A percentile compares a stretch with the other conserved stretches of the same genome.
phyloP scores from a whole-genome alignment of 805 yeast species.

The Schwanniomyces occidentalis region DNA sequence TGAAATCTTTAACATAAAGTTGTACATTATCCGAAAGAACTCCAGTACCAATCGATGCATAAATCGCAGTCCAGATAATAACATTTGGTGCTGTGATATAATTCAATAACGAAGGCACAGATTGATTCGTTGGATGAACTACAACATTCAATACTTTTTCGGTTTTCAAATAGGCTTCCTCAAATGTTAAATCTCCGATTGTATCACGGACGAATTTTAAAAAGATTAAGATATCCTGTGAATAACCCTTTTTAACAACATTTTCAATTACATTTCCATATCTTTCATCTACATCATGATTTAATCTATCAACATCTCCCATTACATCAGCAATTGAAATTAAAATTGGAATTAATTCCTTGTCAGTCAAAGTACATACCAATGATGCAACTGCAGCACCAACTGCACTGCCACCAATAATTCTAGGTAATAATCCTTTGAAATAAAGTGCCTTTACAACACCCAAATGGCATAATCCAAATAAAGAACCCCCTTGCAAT shows the following conservation, averaged over 20 bases:
- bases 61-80: constrained; percentile 84
- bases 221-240: constrained; percentile 80
- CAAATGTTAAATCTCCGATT: constrained; percentile 85
- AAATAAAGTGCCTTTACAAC: constrained; percentile 81
- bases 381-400: constrained; percentile 92
- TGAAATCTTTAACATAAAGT: constrained; percentile 60
- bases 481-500: constrained; percentile 91
- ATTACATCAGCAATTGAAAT: constrained; percentile 40
- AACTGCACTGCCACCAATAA: constrained; percentile 88
- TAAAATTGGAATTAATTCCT: constrained; percentile 55
- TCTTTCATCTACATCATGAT: constrained; percentile 57
- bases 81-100: constrained; percentile 94
- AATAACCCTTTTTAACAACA: constrained; percentile 75
- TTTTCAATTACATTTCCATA: constrained; percentile 73
- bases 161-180: constrained; percentile 82
- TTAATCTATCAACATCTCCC: constrained; percentile 45
- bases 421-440: constrained; percentile 75
- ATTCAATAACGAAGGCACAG: constrained; percentile 74
- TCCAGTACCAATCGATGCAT: constrained; percentile 79
- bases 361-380: constrained; percentile 71
- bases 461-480: constrained; percentile 93
- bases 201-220: constrained; percentile 73
- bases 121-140: constrained; percentile 73
- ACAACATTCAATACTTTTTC: constrained; percentile 81
- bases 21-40: constrained; percentile 57